Evolutionary conservation across 1,284 basidiomycete genomes (phyloP).

Genomic region (Coriolopsis trogii): DNA sequence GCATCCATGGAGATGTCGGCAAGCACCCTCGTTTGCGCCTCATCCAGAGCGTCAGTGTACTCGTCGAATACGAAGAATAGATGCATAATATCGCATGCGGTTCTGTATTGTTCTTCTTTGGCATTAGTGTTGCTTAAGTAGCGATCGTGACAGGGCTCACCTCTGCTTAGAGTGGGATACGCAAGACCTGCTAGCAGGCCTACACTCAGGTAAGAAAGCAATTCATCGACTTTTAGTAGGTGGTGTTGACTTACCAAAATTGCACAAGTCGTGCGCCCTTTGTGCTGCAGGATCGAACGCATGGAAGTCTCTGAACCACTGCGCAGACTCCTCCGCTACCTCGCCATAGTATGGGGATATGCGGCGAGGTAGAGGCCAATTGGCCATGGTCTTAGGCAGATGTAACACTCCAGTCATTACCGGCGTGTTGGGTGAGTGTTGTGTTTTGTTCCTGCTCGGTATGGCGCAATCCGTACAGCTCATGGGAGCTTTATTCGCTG

Average conservation of each 20-base stretch:
- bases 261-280: constrained; percentile 29
- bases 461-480: too few relatives aligned
- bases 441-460: too few relatives aligned
- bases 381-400: constrained; percentile 29
- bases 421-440: too few relatives aligned
- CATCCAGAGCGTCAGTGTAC: constrained; percentile 36
- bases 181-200: constrained; percentile 29
- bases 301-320: constrained; percentile 34
- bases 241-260: constrained; percentile 19
- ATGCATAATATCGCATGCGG: constrained; percentile 42
- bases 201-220: constrained; percentile 31
- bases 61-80: constrained; percentile 45
- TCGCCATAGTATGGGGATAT: constrained; percentile 30
- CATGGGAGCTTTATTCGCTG: too few relatives aligned
- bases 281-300: constrained; percentile 30
- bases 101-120: constrained; percentile 26
- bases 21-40: constrained; percentile 14
- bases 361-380: constrained; percentile 30
- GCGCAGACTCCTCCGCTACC: constrained; percentile 27
- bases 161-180: constrained; percentile 21
- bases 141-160: constrained; percentile 9
- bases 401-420: too few relatives aligned
- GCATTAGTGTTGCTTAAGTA: too few relatives aligned
- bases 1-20: constrained; percentile 11
- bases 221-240: too few relatives aligned